These are phyloP conservation scores for Phytopythium helicoides DNA, from an alignment of 352 stramenopile species.

Conservation along the genomic window DNA sequence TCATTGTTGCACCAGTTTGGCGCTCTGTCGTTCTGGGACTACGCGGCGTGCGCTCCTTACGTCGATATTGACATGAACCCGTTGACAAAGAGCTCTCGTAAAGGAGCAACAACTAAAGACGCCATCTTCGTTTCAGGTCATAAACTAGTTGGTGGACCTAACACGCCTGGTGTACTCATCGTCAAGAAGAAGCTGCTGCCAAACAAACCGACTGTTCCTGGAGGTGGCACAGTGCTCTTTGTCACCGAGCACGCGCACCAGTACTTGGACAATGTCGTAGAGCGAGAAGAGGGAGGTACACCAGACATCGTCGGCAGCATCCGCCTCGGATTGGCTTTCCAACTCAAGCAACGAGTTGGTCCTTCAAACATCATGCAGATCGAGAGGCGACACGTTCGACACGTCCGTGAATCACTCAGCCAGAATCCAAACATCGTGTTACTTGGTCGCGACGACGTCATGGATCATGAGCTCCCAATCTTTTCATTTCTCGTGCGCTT, in stretches of 20 bases:
- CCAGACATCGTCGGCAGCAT: conserved; percentile 94
- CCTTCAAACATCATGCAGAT: conserved; percentile 46
- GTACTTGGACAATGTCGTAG: conserved; percentile 70
- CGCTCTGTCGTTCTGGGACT: conserved; percentile 95
- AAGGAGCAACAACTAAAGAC: conserved; percentile 74
- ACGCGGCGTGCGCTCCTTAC: conserved; percentile 93
- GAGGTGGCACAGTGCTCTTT: conserved; percentile 52
- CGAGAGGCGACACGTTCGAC: conserved; percentile 35
- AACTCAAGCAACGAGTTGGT: conserved; percentile 83
- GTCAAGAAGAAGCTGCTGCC: conserved; percentile 89
- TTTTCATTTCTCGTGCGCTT: conserved; percentile 94
- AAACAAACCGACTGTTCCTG: conserved; percentile 51
- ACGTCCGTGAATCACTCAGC: conserved; percentile 38
- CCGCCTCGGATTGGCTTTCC: conserved; percentile 89
- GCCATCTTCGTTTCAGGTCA: conserved; percentile 96
- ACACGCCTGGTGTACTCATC: conserved; percentile 92
- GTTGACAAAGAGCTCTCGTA: too few relatives aligned
- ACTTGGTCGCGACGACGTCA: conserved; percentile 66
- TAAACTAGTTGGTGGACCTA: conserved; percentile 95
- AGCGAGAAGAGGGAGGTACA: conserved; percentile 95
- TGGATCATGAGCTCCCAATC: conserved; percentile 82
- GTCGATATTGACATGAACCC: conserved; percentile 97
- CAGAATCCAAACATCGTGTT: conserved; percentile 80
- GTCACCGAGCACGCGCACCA: conserved; percentile 57
- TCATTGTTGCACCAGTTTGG: conserved; percentile 90